These are phyloP conservation scores for Cicer arietinum DNA, from an alignment of 306 rosid genomes.

Conservation along the genomic window DNA sequence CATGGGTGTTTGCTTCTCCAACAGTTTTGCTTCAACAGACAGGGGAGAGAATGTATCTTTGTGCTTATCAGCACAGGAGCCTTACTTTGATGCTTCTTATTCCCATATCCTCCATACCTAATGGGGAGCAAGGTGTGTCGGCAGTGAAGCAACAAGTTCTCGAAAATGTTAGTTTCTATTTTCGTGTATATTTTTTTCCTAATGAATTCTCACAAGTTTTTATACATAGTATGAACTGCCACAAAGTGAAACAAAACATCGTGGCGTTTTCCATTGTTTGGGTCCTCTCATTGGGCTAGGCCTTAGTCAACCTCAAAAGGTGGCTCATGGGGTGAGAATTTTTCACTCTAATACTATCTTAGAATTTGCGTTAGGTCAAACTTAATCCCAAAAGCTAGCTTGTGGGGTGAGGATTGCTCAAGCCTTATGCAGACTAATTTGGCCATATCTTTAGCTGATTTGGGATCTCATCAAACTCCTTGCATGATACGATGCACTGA, in stretches of 20 bases:
- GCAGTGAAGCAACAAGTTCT: constrained; percentile 75
- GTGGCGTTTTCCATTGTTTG: neutral
- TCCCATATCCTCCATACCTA: constrained; percentile 74
- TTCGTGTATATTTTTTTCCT: constrained; percentile 35
- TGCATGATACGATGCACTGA: constrained; percentile 30
- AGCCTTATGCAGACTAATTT: neutral
- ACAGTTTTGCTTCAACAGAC: constrained; percentile 78
- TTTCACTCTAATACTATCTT: neutral
- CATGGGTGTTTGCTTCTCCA: constrained; percentile 65
- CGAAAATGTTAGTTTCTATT: constrained; percentile 76
- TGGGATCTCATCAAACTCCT: constrained; percentile 23
- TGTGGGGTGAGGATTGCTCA: neutral
- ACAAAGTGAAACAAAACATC: constrained; percentile 4
- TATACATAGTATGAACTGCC: constrained; percentile 22
- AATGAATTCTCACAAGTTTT: neutral
- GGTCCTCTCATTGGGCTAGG: neutral
- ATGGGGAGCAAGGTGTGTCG: constrained; percentile 84
- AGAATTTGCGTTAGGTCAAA: neutral
- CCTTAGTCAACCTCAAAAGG: constrained; percentile 1
- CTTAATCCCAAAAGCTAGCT: constrained; percentile 2
- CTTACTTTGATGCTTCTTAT: constrained; percentile 81
- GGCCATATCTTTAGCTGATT: neutral
- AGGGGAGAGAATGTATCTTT: constrained; percentile 83
- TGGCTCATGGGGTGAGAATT: constrained; percentile 2
- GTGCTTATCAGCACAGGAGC: constrained; percentile 83